These are phyloP conservation scores for Paraurostyla sp. DNA, from an alignment of 73 alveolate genomes.

Conservation along the genomic window DNA sequence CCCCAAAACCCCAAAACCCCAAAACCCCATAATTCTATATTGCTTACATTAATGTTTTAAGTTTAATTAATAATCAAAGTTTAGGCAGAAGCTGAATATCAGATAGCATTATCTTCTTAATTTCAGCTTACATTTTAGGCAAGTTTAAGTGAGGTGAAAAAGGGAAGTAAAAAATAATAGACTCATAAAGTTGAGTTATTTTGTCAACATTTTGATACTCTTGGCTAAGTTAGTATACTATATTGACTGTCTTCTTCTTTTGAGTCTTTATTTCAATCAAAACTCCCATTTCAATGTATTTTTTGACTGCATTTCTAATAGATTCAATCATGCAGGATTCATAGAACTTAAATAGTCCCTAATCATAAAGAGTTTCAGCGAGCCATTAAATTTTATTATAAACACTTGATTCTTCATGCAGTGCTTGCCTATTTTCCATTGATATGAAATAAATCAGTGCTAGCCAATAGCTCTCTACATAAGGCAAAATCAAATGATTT, in stretches of 20 bases:
- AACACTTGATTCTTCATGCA: slow-evolving; percentile 43
- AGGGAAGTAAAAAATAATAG: neutral
- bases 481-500: slow-evolving; percentile 85
- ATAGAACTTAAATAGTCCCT: slow-evolving; percentile 74
- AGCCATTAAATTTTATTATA: slow-evolving; percentile 81
- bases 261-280: neutral
- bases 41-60: too few relatives aligned
- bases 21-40: too few relatives aligned
- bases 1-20: too few relatives aligned
- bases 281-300: slow-evolving; percentile 39
- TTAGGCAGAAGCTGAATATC: slow-evolving; percentile 30
- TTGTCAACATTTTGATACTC: neutral
- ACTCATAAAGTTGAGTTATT: neutral
- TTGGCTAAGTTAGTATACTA: neutral
- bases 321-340: slow-evolving; percentile 89
- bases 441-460: slow-evolving; percentile 77
- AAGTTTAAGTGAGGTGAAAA: neutral
- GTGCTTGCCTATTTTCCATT: slow-evolving; percentile 55
- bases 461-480: slow-evolving; percentile 90
- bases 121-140: neutral
- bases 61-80: too few relatives aligned
- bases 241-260: neutral
- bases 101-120: slow-evolving; percentile 3
- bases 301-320: slow-evolving; percentile 82
- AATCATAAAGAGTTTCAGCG: slow-evolving; percentile 86